Evolutionary conservation across 768 basidiomycete species (phyloP), one percentile per base, ranked within the genome.

Genomic region (Podaxis rugospora): DNA sequence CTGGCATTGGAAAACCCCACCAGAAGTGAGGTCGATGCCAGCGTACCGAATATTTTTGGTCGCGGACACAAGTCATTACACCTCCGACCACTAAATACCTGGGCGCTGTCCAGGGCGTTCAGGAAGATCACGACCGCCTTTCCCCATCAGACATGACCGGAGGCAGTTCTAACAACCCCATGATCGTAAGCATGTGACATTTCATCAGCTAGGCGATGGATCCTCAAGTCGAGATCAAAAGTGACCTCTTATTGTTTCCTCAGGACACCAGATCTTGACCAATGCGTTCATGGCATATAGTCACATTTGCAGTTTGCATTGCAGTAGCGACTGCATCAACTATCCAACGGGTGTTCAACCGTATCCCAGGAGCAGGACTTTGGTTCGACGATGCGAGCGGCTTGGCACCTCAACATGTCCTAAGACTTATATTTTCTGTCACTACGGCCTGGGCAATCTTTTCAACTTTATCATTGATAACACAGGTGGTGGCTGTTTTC

Each of bases 371-470:
- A 55, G 61, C 64, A 1, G 57, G 69, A 32, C 64, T 72, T n/a
- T 76, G 73, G 74, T 65, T 69, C 18, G 75, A 78, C 62, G 77
- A 76, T 65, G 75, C 75, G 50, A 52, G 70, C 60, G 10, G 1
- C 32, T 21, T 37, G 42, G n/a, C 1, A 16, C 42, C 23, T 32
- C 13, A 37, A 2, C 25, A 36, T 27, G 16, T 21, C 52, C 21
- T 14, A 32, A 5, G 11, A 27, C 46, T 21, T 6, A 36, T 51
- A 1, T 44, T 25, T 51, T 59, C 37, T 25, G 39, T 11, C 4
- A 44, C 49, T 11, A 21, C 72, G 74, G 67, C 63, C 6, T 77
- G 65, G 63, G 76, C 76, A 7, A 56, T 70, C 11, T 63, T 71
- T 44, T 69, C 73, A 1, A 64, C 70, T 62, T 16, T 71, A 14